These are phyloP conservation scores for Chamaecyparis obtusa DNA, from an alignment of 75 land plant species.

Conservation along the genomic window DNA sequence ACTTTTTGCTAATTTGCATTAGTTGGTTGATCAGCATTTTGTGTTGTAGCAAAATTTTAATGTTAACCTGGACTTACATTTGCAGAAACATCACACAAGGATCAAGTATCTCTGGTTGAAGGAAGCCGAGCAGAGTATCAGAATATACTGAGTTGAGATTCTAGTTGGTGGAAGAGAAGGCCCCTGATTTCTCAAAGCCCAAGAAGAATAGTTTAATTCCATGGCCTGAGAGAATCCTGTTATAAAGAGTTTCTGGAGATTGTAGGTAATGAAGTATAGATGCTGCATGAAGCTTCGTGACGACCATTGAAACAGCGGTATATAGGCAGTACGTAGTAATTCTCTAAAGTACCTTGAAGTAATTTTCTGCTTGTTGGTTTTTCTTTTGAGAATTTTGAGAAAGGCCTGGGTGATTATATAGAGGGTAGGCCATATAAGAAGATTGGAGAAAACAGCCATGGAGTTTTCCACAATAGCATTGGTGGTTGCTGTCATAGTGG, in stretches of 20 bases:
- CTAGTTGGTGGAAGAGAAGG: too few relatives aligned
- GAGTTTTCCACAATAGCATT: conserved; percentile 15
- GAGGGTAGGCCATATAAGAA: background rate
- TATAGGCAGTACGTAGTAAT: background rate
- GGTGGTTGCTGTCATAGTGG: conserved; percentile 15
- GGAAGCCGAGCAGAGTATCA: background rate
- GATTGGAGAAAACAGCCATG: background rate
- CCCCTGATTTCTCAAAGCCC: too few relatives aligned
- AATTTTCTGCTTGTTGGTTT: background rate
- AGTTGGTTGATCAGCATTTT: too few relatives aligned
- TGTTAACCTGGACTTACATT: too few relatives aligned
- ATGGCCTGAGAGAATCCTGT: background rate
- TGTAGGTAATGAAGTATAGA: background rate
- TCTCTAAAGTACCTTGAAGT: background rate
- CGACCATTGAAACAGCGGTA: background rate
- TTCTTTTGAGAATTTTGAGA: background rate
- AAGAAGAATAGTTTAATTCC: too few relatives aligned
- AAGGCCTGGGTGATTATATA: background rate
- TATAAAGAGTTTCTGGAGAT: background rate
- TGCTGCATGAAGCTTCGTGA: background rate
- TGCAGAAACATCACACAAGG: too few relatives aligned
- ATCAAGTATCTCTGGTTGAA: background rate
- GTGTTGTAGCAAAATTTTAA: too few relatives aligned
- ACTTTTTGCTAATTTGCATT: too few relatives aligned
- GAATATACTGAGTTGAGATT: background rate